Percentiles rank a stretch among this genome's conserved stretches.
Conservation (phyloP, 495 filamentous ascomycete species). For the Xylaria flabelliformis region DNA sequence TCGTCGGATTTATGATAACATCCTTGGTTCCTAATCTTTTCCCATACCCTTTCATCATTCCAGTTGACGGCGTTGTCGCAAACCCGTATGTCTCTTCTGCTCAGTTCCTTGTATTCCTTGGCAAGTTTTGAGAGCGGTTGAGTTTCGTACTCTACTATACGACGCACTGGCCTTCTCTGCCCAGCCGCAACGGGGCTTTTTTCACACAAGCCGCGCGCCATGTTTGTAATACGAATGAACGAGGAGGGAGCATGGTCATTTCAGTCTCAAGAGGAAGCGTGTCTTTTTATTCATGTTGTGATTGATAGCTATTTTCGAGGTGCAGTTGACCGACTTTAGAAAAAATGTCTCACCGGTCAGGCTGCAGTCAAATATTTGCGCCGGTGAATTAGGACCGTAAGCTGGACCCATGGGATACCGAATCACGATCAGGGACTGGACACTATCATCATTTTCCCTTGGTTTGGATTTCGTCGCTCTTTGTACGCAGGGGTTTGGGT, state of each 20-base stretch:
- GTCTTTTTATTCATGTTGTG: conserved; percentile 21
- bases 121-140: conserved; percentile 27
- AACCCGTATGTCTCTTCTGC: conserved; percentile 34
- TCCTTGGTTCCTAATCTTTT: conserved; percentile 38
- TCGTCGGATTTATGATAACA: conserved; percentile 45
- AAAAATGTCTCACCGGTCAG: conserved; percentile 29
- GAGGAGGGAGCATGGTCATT: conserved; percentile 5
- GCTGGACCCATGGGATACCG: conserved; percentile 23
- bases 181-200: conserved; percentile 14
- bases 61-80: conserved; percentile 37
- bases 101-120: conserved; percentile 32
- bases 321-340: conserved; percentile 24
- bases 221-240: conserved; percentile 7
- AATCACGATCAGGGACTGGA: conserved; percentile 23
- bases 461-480: conserved; percentile 14
- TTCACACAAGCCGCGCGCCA: conserved; percentile 17
- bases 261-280: background rate
- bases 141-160: conserved; percentile 25
- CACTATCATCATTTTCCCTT: conserved; percentile 18
- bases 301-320: conserved; percentile 6
- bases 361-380: conserved; percentile 26
- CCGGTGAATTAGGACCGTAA: conserved; percentile 26
- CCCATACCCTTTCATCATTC: conserved; percentile 39
- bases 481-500: background rate
- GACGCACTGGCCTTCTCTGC: conserved; percentile 25